Evolutionary conservation across 345 rosid genomes (phyloP), one percentile per base, ranked within the genome.

Genomic region (Heritiera littoralis): DNA sequence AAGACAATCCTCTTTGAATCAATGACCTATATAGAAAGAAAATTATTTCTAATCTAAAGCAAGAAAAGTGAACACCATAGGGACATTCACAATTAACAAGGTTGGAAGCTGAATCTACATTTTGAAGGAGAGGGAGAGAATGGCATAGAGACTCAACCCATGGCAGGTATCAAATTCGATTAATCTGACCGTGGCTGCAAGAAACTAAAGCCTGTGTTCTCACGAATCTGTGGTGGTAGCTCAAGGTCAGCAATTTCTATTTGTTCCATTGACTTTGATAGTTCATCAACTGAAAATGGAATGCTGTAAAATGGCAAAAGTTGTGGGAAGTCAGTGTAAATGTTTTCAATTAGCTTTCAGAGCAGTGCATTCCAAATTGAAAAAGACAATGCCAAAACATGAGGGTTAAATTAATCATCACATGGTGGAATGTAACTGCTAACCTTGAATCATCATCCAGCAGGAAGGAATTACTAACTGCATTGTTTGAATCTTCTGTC

Each of bases 401-500:
- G 13, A 61, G 28, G 17, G 55, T 66, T 46, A 9, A 18, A 6
- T 67, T 35, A 15, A 46, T 49, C 66, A 94, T 49, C 4, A 49
- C 18, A 54, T 17, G 17, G 12, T 18, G 32, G 13, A 58, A 9
- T 63, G 17, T 63, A 63, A 63, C 41, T 63, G 67, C 43, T 63
- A 60, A 30, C 98, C 98, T 94, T 14, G 98, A 94, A 84, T 95
- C 98, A 54, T 95, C 98, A 70, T 95, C 98, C 78, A 95, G 78
- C 75, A 95, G 90, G 89, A 95, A 95, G 11, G 98, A 95, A 81
- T 86, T 95, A 78, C 98, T 93, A 80, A 93, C 97, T 20, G 97
- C 98, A 77, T 92, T 92, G 86, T 90, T 92, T 0, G 98, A 93
- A 92, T 93, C 97, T 84, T 95, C 98, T 75, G 98, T 95, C 98